These are phyloP conservation scores for Physcomitrium patens DNA, from an alignment of 225 moss, liverwort and hornwort genomes.

Conservation along the genomic window DNA sequence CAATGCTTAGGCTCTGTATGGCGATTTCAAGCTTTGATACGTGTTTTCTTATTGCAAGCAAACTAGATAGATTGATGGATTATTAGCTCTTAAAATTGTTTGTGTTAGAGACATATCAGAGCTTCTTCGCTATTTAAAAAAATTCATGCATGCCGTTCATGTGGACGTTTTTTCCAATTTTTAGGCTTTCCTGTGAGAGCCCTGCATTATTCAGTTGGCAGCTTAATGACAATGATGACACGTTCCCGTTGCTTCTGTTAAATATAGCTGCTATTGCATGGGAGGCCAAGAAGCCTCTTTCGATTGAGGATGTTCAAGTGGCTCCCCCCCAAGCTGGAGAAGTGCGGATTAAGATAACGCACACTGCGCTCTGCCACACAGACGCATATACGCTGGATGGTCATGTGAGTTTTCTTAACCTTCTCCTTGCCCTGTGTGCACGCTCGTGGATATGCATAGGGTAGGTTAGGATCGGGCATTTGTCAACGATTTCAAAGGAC, in stretches of 20 bases:
- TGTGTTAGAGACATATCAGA: neutral
- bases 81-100: neutral
- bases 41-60: neutral
- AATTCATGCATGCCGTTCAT: neutral
- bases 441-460: neutral
- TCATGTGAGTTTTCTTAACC: conserved; percentile 45
- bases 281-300: conserved; percentile 63
- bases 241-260: conserved; percentile 15
- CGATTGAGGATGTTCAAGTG: conserved; percentile 67
- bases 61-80: neutral
- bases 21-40: neutral
- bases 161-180: neutral
- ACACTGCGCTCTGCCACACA: conserved; percentile 68
- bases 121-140: neutral
- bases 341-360: conserved; percentile 67
- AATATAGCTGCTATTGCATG: conserved; percentile 63
- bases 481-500: neutral
- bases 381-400: conserved; percentile 70
- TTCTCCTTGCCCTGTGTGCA: conserved; percentile 4
- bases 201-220: neutral
- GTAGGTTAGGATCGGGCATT: neutral
- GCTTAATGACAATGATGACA: neutral
- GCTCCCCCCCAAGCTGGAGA: conserved; percentile 74
- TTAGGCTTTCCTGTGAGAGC: neutral
- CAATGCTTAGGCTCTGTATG: neutral